These are phyloP conservation scores for Yamadazyma atmosphaerica DNA, from an alignment of 1,139 yeast species.

Conservation along the genomic window DNA sequence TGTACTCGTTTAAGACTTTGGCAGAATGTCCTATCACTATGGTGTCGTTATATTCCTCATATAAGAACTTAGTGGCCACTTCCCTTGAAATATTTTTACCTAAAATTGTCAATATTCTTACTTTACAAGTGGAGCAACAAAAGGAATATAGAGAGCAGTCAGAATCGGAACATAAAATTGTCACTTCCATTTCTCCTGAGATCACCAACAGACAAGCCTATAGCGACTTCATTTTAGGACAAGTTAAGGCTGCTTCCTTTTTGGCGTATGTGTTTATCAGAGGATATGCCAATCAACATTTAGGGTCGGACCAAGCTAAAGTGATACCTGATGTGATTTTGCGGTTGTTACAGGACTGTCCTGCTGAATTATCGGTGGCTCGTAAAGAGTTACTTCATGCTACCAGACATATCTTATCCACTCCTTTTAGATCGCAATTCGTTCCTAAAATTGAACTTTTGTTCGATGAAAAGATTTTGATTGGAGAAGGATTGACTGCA, in stretches of 20 bases:
- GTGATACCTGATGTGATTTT: constrained; percentile 85
- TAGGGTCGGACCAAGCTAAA: constrained; percentile 62
- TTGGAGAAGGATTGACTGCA: constrained; percentile 92
- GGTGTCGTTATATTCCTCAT: constrained; percentile 87
- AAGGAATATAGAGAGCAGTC: constrained; percentile 42
- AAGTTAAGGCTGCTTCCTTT: constrained; percentile 94
- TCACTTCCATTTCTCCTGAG: constrained; percentile 56
- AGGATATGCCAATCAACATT: constrained; percentile 68
- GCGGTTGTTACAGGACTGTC: constrained; percentile 89
- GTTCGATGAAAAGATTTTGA: constrained; percentile 81
- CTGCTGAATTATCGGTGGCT: constrained; percentile 91
- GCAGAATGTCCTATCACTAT: constrained; percentile 97
- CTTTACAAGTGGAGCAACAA: constrained; percentile 66
- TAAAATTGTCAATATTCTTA: constrained; percentile 71
- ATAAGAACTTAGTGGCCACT: constrained; percentile 70
- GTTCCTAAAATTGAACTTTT: constrained; percentile 82
- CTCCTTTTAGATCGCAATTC: constrained; percentile 80
- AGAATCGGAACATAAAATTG: constrained; percentile 56
- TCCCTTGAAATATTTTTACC: constrained; percentile 81
- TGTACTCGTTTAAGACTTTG: constrained; percentile 83
- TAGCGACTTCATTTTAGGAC: constrained; percentile 91
- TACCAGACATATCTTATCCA: constrained; percentile 88
- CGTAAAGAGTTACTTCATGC: constrained; percentile 93
- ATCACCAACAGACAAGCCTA: constrained; percentile 77
- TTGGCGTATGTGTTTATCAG: constrained; percentile 89